Evolutionary conservation across 1,139 yeast genomes (phyloP), one percentile per base, ranked within the genome.

Genomic region (Pichia sp.): DNA sequence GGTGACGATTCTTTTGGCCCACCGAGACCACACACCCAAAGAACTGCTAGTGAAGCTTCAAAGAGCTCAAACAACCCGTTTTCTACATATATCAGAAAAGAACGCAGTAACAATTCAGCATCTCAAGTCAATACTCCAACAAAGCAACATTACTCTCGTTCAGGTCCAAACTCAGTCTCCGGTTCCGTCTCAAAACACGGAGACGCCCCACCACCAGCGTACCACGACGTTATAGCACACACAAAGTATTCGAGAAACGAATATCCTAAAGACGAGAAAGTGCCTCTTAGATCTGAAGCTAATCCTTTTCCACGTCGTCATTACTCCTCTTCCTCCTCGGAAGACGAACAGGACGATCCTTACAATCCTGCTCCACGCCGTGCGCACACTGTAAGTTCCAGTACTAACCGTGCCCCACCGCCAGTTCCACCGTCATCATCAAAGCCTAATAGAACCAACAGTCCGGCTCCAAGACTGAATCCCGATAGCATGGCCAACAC

Each of bases 201-300:
- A 16, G 23, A 16, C 10, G 35, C 39, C 41, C 48, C 60, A 10
- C 87, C 90, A 9, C 87, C 90, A 5, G 69, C 85, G 0, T 81
- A 82, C 57, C 86, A 81, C 52, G 90, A 82, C 55, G 83, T 73
- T 26, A 79, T 85, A 1, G 80, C 79, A 16, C 23, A 16, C n/a
- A 60, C 64, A 16, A 72, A 68, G 36, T 61, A 63, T 32, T 61
- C 64, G 10, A 61, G 63, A 44, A 60, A 61, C 42, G 77, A 74
- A 43, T 75, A 74, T 54, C 78, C 81, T 41, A 66, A 70, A 46
- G 84, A 79, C 51, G 77, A 77, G 55, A 54, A 60, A 31, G 7
- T 10, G 7, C 33, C 7, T 31, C 7, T 10, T 7, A 34, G 26
- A n/a, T 7, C 11, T 7, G 36, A 34, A 11, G 16, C 26, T 2